Conservation (phyloP, 495 filamentous ascomycete genomes). For the Tetracladium marchalianum region DNA sequence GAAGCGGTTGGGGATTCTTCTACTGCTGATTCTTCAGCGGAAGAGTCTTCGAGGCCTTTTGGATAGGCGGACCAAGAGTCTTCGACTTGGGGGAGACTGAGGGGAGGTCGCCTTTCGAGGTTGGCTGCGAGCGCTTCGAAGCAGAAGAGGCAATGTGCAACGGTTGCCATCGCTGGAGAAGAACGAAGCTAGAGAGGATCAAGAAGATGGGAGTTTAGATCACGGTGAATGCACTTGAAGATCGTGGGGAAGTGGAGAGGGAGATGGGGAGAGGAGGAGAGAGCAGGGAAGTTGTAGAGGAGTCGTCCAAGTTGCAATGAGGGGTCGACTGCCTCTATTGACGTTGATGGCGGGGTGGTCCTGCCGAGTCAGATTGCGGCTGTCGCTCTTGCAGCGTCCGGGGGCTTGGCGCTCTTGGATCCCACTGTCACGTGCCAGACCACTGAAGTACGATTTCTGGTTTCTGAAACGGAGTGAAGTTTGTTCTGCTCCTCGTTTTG, state of each 20-base stretch:
- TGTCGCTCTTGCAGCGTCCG: no score
- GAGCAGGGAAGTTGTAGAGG: background rate
- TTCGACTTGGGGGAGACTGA: slow-evolving; percentile 56
- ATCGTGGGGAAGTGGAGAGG: background rate
- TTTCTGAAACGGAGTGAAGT: no score
- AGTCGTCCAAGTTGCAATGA: background rate
- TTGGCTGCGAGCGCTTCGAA: slow-evolving; percentile 72
- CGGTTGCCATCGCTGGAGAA: slow-evolving; percentile 56
- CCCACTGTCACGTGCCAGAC: no score
- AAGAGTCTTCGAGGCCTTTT: slow-evolving; percentile 25
- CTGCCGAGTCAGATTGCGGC: no score
- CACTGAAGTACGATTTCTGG: no score
- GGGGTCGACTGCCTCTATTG: background rate
- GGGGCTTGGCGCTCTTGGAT: no score
- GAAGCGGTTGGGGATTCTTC: slow-evolving; percentile 22
- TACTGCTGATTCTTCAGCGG: slow-evolving; percentile 25
- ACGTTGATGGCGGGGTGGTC: background rate
- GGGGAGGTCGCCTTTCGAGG: slow-evolving; percentile 42
- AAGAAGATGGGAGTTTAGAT: background rate
- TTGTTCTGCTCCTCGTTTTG: no score
- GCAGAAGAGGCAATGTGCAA: slow-evolving; percentile 79
- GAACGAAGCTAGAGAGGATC: background rate
- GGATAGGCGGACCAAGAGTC: slow-evolving; percentile 55
- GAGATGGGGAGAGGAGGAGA: background rate
- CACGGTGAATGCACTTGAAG: background rate